Conservation (phyloP, 2,329 filamentous ascomycete genomes). For the Capronia americana region DNA sequence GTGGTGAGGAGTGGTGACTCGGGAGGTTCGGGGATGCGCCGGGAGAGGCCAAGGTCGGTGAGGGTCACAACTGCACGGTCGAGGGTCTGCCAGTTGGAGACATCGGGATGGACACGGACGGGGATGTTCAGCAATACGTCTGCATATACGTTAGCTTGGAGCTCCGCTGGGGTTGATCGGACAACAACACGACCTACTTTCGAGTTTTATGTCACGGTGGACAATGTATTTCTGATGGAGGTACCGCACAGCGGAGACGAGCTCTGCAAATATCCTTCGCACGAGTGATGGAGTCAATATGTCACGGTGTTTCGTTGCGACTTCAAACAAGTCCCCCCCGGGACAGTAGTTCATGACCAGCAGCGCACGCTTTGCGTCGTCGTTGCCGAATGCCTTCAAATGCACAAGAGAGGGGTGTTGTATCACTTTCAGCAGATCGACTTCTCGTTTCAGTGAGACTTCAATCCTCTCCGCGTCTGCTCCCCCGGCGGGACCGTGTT, state of each 20-base stretch:
- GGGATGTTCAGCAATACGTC: constrained; percentile 91
- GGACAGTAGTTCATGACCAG: constrained; percentile 90
- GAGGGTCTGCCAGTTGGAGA: constrained; percentile 74
- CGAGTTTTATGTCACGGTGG: constrained; percentile 96
- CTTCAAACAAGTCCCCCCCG: constrained; percentile 92
- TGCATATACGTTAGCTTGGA: constrained; percentile 48
- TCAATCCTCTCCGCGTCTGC: constrained; percentile 93
- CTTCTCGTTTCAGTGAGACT: constrained; percentile 89
- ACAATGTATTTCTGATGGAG: constrained; percentile 86
- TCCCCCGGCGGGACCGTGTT: constrained; percentile 90
- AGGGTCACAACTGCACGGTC: constrained; percentile 85
- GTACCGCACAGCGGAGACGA: constrained; percentile 84
- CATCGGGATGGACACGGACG: constrained; percentile 68
- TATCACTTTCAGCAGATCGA: constrained; percentile 89
- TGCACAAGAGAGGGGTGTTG: constrained; percentile 89
- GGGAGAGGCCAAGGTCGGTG: constrained; percentile 88
- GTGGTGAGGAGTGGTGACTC: constrained; percentile 90
- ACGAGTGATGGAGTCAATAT: constrained; percentile 73
- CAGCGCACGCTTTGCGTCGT: constrained; percentile 77
- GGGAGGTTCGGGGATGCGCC: constrained; percentile 73
- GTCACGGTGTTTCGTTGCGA: constrained; percentile 75
- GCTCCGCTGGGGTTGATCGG: not conserved
- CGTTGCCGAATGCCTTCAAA: constrained; percentile 88
- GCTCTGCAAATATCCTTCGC: constrained; percentile 85
- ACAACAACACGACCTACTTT: constrained; percentile 70